A percentile compares a stretch with the other conserved stretches of the same genome.
phyloP scores from a whole-genome alignment of 495 filamentous ascomycete genomes.

The Symbiotaphrina buchneri region DNA sequence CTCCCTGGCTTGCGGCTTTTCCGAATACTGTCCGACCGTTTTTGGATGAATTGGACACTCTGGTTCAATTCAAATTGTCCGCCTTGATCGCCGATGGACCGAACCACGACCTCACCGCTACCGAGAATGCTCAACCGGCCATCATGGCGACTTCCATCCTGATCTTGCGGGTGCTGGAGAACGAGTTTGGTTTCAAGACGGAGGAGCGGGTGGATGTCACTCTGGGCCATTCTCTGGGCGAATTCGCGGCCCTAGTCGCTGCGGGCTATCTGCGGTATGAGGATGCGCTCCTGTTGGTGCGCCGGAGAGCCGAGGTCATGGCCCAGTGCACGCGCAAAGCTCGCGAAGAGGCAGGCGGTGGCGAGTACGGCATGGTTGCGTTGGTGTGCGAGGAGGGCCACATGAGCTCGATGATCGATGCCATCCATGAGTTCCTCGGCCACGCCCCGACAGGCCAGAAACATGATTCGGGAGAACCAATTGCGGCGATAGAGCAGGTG shows the following conservation, averaged over 20 bases:
- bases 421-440: conserved; percentile 64
- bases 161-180: conserved; percentile 73
- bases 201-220: conserved; percentile 51
- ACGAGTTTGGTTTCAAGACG: conserved; percentile 57
- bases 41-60: conserved; percentile 63
- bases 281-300: conserved; percentile 58
- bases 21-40: conserved; percentile 47
- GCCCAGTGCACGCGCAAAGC: conserved; percentile 46
- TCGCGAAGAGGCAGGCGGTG: conserved; percentile 36
- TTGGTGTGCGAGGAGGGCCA: conserved; percentile 65
- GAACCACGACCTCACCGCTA: conserved; percentile 48
- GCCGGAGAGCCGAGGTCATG: conserved; percentile 68
- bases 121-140: conserved; percentile 78
- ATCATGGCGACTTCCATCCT: conserved; percentile 88
- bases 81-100: conserved; percentile 65
- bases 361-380: conserved; percentile 79
- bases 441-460: conserved; percentile 37
- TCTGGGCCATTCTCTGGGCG: conserved; percentile 84
- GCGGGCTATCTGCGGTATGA: conserved; percentile 53
- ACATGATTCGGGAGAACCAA: conserved; percentile 38
- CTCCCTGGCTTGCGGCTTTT: conserved; percentile 65
- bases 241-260: conserved; percentile 78
- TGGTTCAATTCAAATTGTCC: conserved; percentile 43
- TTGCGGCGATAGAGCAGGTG: conserved; percentile 63
- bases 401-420: conserved; percentile 38